phyloP scores from a whole-genome alignment of 192 early-diverging fungal genomes.

The Gryganskiella cystojenkinii region DNA sequence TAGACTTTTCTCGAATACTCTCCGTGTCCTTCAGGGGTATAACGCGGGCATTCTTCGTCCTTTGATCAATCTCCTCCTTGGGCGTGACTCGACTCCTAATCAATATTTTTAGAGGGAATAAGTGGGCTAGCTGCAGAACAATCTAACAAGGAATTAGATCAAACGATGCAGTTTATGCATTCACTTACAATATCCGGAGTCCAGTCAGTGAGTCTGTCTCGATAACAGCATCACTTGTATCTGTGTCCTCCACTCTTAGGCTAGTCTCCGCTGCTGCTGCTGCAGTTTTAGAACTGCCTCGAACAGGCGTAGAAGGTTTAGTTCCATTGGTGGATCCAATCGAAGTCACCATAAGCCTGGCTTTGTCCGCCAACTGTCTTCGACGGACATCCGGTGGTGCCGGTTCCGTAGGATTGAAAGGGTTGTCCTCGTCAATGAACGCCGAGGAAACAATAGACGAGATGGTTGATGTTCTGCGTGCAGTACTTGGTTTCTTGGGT shows the following conservation, averaged over 20 bases:
- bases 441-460: too few species aligned
- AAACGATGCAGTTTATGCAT: not conserved
- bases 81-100: conserved; percentile 17
- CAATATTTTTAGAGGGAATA: not conserved
- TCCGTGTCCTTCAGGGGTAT: conserved; percentile 34
- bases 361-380: too few species aligned
- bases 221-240: not conserved
- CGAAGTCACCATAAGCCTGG: not conserved
- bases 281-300: too few species aligned
- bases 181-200: conserved; percentile 23
- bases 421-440: too few species aligned
- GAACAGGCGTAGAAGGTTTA: too few species aligned
- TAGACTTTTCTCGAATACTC: conserved; percentile 8
- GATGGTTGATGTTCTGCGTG: too few species aligned
- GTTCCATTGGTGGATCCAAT: too few species aligned
- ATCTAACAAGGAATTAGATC: not conserved
- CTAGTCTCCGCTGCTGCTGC: too few species aligned
- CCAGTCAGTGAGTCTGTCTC: conserved; percentile 24
- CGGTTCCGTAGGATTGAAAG: too few species aligned
- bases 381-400: too few species aligned
- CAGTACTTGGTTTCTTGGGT: too few species aligned
- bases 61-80: conserved; percentile 9
- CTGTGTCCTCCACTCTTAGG: not conserved
- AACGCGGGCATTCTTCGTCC: conserved; percentile 16
- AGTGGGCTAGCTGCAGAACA: too few species aligned